Percentiles rank a stretch among this genome's conserved stretches.
Conservation (phyloP, 495 filamentous ascomycete genomes). For the Annulohypoxylon nitens region DNA sequence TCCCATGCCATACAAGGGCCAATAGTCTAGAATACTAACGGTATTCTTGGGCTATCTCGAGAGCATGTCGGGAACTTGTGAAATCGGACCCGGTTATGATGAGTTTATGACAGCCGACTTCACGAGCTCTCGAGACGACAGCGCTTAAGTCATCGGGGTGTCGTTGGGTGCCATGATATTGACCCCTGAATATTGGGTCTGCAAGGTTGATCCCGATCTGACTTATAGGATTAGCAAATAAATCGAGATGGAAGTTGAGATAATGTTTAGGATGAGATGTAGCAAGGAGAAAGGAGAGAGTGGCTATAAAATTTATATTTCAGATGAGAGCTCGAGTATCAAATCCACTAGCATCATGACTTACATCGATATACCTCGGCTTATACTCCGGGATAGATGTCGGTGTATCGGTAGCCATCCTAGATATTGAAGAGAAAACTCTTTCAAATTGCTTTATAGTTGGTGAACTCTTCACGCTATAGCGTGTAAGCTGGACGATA, state of each 20-base stretch:
- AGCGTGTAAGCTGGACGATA: slow-evolving; percentile 18
- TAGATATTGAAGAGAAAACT: slow-evolving; percentile 25
- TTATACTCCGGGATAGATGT: slow-evolving; percentile 47
- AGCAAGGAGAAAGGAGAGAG: background rate
- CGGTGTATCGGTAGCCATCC: slow-evolving; percentile 41
- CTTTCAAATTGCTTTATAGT: slow-evolving; percentile 21
- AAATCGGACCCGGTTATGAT: slow-evolving; percentile 96
- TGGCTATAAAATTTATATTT: background rate
- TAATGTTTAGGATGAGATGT: background rate
- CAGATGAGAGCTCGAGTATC: background rate
- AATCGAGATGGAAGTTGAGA: background rate
- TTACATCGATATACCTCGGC: slow-evolving; percentile 72
- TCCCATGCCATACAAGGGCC: background rate
- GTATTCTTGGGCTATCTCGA: slow-evolving; percentile 78
- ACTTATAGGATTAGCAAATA: slow-evolving; percentile 10
- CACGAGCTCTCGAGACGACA: slow-evolving; percentile 79
- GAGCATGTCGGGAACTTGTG: slow-evolving; percentile 77
- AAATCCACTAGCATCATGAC: slow-evolving; percentile 36
- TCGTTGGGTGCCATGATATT: slow-evolving; percentile 83
- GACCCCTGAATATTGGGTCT: slow-evolving; percentile 85
- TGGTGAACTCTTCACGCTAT: slow-evolving; percentile 13
- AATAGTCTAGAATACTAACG: slow-evolving; percentile 63
- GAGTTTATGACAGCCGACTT: slow-evolving; percentile 85
- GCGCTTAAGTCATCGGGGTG: slow-evolving; percentile 84
- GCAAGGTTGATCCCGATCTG: slow-evolving; percentile 93